Base-by-base conservation (phyloP, 306 rosid genomes). In the Castanea crenata region DNA sequence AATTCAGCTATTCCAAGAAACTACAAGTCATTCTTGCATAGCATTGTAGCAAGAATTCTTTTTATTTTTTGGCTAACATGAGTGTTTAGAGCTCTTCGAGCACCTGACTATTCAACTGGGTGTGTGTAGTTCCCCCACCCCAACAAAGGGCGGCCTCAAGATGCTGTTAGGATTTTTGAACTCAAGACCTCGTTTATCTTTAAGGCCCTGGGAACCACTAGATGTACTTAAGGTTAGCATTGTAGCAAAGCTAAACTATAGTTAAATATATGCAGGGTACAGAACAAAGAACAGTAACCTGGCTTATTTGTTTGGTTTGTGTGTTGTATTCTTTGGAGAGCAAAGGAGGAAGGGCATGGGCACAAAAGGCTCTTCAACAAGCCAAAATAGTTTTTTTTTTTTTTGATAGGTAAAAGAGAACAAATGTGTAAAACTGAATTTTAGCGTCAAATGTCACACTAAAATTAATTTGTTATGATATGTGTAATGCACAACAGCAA, bases 301-400 rank as follows among this genome's bases (percentile, higher is more conserved):
- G 5, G 54, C 54, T 49, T 10, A 12, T 49, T 31, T 31, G 21
- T 18, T 64, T 6, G 29, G 54, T 49, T 49, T 2, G 29, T 31
- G n/a, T 29, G 20, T 31, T 64, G 70, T 64, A 64, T 14, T 64
- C 8, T 3, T 64, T 15, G 9, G 70, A 8, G 21, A 64, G 44
- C 44, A 64, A 64, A 31, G n/a, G 2, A 15, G 41, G 41, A 41
- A 31, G 34, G 3, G 8, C 19, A 10, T 31, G 23, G 46, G 31
- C 21, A 46, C 70, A 29, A 64, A 64, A 27, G 34, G 68, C 38
- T 31, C 70, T 64, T 64, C 70, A 64, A 64, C 70, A 64, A 64
- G 70, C 70, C 16, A 38, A 64, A 64, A 59, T 14, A 15, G 46
- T 18, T 31, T 25, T 25, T 25, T 25, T 25, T 25, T 25, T 25